Evolutionary conservation across 352 stramenopile species (phyloP), one percentile per base, ranked within the genome.

Genomic region (Phytophthora hybrid): DNA sequence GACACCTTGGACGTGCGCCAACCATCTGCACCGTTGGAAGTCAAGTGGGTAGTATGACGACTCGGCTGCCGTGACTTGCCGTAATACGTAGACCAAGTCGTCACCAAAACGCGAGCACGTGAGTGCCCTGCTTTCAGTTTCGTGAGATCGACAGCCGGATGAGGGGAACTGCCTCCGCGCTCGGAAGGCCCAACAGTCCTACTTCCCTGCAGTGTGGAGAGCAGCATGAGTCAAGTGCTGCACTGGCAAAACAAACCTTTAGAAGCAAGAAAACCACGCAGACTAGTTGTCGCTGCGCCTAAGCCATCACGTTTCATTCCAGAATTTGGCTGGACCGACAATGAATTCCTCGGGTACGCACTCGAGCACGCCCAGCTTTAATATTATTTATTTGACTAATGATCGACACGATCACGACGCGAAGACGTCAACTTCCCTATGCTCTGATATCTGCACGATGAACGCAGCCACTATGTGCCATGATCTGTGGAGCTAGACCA

Each of bases 111-210:
- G 57, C 52, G 44, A 11, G 32, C 26, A n/a, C 34, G 60, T 67
- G 56, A 71, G 49, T 78, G 59, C 60, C 59, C 55, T 72, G 55
- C 32, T 72, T 75, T 74, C 55, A 69, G 52, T 74, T 74, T 71
- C 59, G 44, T 60, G 4, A n/a, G 32, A 13, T 66, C 41, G 54
- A 47, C 59, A 72, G 39, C 66, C 66, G 66, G 23, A 60, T 13
- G 31, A 68, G 29, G 16, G 64, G 66, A 75, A 70, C 34, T 26
- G 13, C 67, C 32, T 31, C 21, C 51, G 51, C 44, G 39, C 31
- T 44, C 5, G 2, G 8, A 4, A 56, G 57, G 51, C 6, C n/a
- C 47, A 67, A 65, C 34, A n/a, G n/a, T n/a, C n/a, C n/a, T n/a
- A n/a, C n/a, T n/a, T n/a, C n/a, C n/a, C n/a, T n/a, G n/a, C n/a